Conservation (phyloP, 2,329 filamentous ascomycete genomes). For the Pseudocercospora macadamiae region DNA sequence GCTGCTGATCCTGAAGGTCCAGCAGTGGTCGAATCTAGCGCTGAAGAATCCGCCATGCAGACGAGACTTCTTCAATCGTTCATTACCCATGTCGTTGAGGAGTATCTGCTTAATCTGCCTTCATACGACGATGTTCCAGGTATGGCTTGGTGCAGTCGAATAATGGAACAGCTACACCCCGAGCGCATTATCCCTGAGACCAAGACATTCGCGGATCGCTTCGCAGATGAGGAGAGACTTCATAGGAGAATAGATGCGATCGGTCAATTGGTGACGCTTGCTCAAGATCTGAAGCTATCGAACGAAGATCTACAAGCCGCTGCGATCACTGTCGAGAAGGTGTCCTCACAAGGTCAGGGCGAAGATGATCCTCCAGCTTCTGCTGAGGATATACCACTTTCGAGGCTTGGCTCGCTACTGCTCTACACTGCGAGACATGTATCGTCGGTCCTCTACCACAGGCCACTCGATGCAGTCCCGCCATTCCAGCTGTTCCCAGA, state of each 20-base stretch:
- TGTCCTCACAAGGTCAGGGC: constrained; percentile 43
- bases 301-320: constrained; percentile 53
- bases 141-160: constrained; percentile 55
- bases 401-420: constrained; percentile 58
- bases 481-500: constrained; percentile 57
- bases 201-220: constrained; percentile 65
- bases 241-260: constrained; percentile 66
- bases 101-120: constrained; percentile 64
- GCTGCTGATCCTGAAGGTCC: constrained; percentile 62
- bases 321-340: constrained; percentile 43
- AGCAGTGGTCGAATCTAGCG: constrained; percentile 43
- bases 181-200: constrained; percentile 64
- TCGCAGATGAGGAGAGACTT: constrained; percentile 64
- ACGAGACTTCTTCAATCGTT: constrained; percentile 72
- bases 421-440: constrained; percentile 58
- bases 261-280: constrained; percentile 72
- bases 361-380: constrained; percentile 59
- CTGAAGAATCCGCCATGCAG: constrained; percentile 64
- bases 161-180: constrained; percentile 71
- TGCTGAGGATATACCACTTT: constrained; percentile 58
- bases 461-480: constrained; percentile 32
- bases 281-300: constrained; percentile 58
- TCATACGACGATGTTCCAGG: constrained; percentile 52
- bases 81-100: constrained; percentile 74
- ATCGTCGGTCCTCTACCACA: constrained; percentile 53